These are phyloP conservation scores for Medicago ruthenica DNA, from an alignment of 306 rosid genomes.

Conservation along the genomic window DNA sequence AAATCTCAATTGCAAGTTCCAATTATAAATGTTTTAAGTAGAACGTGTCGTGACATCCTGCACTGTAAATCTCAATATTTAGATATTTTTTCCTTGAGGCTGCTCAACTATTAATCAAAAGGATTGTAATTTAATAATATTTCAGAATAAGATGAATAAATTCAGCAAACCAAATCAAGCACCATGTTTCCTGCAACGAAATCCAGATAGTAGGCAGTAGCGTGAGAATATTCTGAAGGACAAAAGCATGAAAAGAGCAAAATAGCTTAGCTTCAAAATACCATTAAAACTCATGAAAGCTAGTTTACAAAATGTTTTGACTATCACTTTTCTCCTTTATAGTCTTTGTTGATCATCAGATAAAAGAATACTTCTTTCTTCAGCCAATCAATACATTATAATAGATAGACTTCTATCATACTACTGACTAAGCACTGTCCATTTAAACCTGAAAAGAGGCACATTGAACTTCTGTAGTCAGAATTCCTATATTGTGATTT, in stretches of 20 bases:
- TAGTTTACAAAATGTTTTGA: background rate
- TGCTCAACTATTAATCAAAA: background rate
- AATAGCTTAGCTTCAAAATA: background rate
- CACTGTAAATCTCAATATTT: background rate
- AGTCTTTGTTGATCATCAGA: slow-evolving; percentile 13
- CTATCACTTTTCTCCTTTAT: slow-evolving; percentile 9
- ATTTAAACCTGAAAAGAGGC: slow-evolving; percentile 30
- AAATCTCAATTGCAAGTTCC: background rate
- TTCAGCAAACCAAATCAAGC: slow-evolving; percentile 3
- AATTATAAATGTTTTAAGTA: background rate
- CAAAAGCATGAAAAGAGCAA: background rate
- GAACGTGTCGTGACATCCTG: too few species aligned
- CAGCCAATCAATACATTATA: slow-evolving; percentile 28
- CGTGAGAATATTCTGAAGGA: background rate
- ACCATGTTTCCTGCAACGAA: slow-evolving; percentile 1
- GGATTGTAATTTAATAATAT: background rate
- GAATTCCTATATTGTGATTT: slow-evolving; percentile 33
- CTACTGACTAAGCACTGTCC: slow-evolving; percentile 13
- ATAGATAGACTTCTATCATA: slow-evolving; percentile 22
- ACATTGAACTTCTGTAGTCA: slow-evolving; percentile 34
- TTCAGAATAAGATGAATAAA: background rate
- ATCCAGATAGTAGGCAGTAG: background rate
- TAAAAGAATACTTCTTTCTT: slow-evolving; percentile 22
- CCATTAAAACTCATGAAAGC: slow-evolving; percentile 24
- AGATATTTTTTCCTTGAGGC: background rate